phyloP scores from a whole-genome alignment of 2,329 filamentous ascomycete species.

The Ustilaginoidea virens region DNA sequence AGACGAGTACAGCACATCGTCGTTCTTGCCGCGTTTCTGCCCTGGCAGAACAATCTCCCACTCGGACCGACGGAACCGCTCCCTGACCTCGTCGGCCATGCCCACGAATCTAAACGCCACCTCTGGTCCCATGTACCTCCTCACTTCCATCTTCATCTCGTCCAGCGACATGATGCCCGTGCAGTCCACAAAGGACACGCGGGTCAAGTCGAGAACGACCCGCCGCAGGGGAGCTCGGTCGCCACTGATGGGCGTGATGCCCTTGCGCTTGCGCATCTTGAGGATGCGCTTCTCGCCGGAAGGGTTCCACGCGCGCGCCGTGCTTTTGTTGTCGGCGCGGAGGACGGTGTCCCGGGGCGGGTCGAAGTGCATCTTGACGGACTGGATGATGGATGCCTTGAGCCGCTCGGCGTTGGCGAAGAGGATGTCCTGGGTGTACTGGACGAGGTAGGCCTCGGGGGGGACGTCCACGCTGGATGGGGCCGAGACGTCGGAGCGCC shows the following conservation, averaged over 20 bases:
- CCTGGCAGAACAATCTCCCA: constrained; percentile 20
- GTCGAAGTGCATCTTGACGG: constrained; percentile 23
- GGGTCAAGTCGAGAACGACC: constrained; percentile 35
- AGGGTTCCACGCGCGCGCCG: constrained; percentile 42
- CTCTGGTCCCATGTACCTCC: constrained; percentile 29
- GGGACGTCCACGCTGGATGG: constrained; percentile 16
- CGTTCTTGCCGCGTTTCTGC: constrained; percentile 9
- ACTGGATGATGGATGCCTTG: constrained; percentile 32
- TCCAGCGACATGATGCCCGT: constrained; percentile 34
- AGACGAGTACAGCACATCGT: constrained; percentile 9
- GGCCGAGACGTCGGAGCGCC: constrained; percentile 5
- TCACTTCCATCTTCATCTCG: constrained; percentile 30
- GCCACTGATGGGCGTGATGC: constrained; percentile 17
- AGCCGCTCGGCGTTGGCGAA: constrained; percentile 44
- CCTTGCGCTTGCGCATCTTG: constrained; percentile 24
- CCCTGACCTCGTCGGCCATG: constrained; percentile 24
- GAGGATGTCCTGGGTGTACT: constrained; percentile 40
- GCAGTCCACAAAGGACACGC: constrained; percentile 36
- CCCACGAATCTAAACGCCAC: constrained; percentile 33
- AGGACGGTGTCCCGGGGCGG: constrained; percentile 25
- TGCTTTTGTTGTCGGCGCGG: constrained; percentile 21
- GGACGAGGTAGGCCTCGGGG: constrained; percentile 38
- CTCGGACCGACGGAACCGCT: constrained; percentile 21
- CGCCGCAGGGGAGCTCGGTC: constrained; percentile 24
- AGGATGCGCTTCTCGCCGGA: constrained; percentile 30